Base-by-base conservation (phyloP, 2,329 filamentous ascomycete genomes). In the Aspergillus udagawae region DNA sequence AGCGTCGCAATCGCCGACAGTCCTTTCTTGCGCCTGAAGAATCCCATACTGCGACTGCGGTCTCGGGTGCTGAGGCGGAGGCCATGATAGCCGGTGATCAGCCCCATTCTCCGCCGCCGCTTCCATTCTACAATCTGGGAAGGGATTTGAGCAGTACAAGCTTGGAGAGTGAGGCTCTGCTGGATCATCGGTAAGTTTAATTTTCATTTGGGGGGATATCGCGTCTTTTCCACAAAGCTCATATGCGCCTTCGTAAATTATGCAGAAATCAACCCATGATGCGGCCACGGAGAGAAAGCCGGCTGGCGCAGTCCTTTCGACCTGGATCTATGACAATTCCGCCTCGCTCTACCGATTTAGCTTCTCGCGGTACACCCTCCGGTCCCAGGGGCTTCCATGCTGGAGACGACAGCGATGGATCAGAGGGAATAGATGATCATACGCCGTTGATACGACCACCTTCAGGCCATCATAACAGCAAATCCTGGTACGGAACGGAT, bases 121-220 rank as follows among this genome's bases (percentile, higher is more conserved):
- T 74, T 53, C 78, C 79, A 58, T 83, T 85, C 68, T 86, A 86
- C 69, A 77, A 80, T 44, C 67, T 84, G 52, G 68, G 79, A 7
- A 75, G 78, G 48, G 91, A 89, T 70, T 70, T 87, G 61, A 97
- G 93, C 76, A 87, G 83, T 66, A 92, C 90, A 0, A 97, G 93
- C 73, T 79, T 97, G 61, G 93, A 97, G 64, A 97, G 92, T 72
- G 88, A 96, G 70, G 87, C 85, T 7, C 78, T 97, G 64, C 79
- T 97, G 20, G 93, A 97, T 74, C 93, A 97, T 74, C 85, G 91
- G 86, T 89, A 76, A 60, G 77, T 61, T 50, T 49, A 51, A n/a
- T 48, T 20, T 29, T 48, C 12, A 2, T 17, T 25, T 38, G 20
- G 5, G 4, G 6, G 32, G 14, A 38, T 27, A 51, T 35, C 52